Conservation (phyloP, 208 protist genomes). For the Crithidia acanthocephali region DNA sequence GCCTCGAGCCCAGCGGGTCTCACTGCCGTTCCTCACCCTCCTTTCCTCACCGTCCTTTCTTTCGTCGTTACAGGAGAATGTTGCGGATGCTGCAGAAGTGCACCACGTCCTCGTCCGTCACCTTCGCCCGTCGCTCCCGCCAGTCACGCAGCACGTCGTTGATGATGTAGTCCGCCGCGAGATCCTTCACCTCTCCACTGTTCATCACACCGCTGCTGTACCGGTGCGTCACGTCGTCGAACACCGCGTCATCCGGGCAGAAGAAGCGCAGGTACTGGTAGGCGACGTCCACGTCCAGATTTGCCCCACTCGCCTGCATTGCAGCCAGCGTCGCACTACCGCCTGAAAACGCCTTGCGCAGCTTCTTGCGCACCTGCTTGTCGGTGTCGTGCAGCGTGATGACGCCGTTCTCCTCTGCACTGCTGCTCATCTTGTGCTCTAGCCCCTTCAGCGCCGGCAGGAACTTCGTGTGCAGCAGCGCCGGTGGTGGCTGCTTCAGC, state of each 20-base stretch:
- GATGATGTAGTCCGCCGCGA: constrained; percentile 72
- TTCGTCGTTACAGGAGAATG: constrained; percentile 56
- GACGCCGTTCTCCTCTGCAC: constrained; percentile 79
- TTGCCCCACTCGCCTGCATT: constrained; percentile 93
- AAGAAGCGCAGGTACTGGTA: constrained; percentile 98
- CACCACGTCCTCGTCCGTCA: constrained; percentile 79
- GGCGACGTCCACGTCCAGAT: constrained; percentile 95
- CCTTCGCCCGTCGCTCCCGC: constrained; percentile 51
- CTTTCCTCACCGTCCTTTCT: neutral
- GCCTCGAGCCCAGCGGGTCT: neutral
- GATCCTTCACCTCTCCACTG: constrained; percentile 81
- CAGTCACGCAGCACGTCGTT: constrained; percentile 69
- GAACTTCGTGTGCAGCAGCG: constrained; percentile 97
- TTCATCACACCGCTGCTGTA: constrained; percentile 77
- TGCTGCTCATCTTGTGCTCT: constrained; percentile 98
- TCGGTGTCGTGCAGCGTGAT: constrained; percentile 98
- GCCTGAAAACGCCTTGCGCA: constrained; percentile 98
- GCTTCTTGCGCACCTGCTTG: constrained; percentile 94
- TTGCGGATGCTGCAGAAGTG: constrained; percentile 77
- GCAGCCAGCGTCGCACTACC: constrained; percentile 96
- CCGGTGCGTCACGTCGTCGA: constrained; percentile 76
- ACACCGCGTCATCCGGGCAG: constrained; percentile 94
- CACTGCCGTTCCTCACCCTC: neutral
- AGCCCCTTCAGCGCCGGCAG: constrained; percentile 97
- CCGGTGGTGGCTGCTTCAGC: constrained; percentile 93